These are phyloP conservation scores for Lecanicillium sp. DNA, from an alignment of 2,329 filamentous ascomycete species.

Conservation along the genomic window DNA sequence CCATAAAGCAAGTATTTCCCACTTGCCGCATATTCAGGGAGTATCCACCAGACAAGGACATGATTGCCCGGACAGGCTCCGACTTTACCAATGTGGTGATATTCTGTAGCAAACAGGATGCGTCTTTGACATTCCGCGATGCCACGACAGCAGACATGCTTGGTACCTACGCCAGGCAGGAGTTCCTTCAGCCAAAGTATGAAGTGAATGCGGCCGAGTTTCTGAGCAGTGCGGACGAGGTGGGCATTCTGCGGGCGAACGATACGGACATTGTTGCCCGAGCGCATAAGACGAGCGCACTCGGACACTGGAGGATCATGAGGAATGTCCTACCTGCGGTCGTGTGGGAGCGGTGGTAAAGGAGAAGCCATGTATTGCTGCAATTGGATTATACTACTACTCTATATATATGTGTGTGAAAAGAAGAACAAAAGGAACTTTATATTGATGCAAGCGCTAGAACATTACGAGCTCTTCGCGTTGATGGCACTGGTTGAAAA, in stretches of 20 bases:
- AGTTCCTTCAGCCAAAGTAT: slow-evolving; percentile 63
- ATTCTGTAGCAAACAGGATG: slow-evolving; percentile 68
- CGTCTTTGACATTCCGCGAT: slow-evolving; percentile 55
- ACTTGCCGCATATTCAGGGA: slow-evolving; percentile 89
- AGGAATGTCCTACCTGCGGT: slow-evolving; percentile 66
- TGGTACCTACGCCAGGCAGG: slow-evolving; percentile 59
- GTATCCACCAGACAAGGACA: slow-evolving; percentile 42
- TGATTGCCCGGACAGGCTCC: slow-evolving; percentile 37
- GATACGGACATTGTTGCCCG: slow-evolving; percentile 59
- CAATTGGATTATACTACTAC: no score
- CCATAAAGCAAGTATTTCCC: slow-evolving; percentile 77
- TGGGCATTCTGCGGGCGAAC: slow-evolving; percentile 50
- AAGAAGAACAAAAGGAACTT: no score
- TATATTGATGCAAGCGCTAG: no score
- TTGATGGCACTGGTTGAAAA: slow-evolving; percentile 27
- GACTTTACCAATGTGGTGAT: slow-evolving; percentile 97
- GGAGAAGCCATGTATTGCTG: slow-evolving; percentile 16
- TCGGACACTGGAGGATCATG: slow-evolving; percentile 91
- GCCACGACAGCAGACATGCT: slow-evolving; percentile 61
- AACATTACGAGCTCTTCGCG: slow-evolving; percentile 13
- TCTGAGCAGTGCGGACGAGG: slow-evolving; percentile 30
- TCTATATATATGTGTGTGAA: no score
- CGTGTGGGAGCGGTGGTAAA: slow-evolving; percentile 83
- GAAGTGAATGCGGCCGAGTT: slow-evolving; percentile 55
- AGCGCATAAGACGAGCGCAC: slow-evolving; percentile 68